These are phyloP conservation scores for Violaceomyces palustris DNA, from an alignment of 1,284 basidiomycete genomes.

Conservation along the genomic window DNA sequence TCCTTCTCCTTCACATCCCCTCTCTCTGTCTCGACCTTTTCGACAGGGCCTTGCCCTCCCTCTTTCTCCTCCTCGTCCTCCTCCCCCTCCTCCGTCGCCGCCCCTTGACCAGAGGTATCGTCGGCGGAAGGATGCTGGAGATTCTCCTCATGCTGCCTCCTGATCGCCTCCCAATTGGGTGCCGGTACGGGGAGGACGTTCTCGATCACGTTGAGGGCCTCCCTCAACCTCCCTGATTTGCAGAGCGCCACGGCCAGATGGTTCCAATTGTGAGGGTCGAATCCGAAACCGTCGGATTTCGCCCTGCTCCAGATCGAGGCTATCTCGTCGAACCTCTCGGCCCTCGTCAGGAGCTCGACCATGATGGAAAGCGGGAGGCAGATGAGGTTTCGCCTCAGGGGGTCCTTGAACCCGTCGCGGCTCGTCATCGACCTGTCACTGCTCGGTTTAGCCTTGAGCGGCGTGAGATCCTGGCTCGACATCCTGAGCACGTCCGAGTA, in stretches of 20 bases:
- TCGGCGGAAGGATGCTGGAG: too few species aligned
- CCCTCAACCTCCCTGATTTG: conserved; percentile 70
- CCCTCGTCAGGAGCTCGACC: conserved; percentile 60
- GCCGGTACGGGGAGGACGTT: conserved; percentile 59
- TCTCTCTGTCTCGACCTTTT: neutral
- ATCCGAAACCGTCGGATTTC: conserved; percentile 67
- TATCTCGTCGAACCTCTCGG: conserved; percentile 64
- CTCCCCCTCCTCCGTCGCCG: neutral
- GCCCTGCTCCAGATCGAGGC: conserved; percentile 67
- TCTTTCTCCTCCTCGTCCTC: neutral
- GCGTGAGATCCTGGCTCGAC: conserved; percentile 2
- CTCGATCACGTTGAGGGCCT: conserved; percentile 78
- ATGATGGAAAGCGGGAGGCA: conserved; percentile 78
- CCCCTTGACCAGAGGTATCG: too few species aligned
- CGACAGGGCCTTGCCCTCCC: neutral
- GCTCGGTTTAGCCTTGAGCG: conserved; percentile 3
- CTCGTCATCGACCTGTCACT: too few species aligned
- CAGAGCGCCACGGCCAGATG: conserved; percentile 71
- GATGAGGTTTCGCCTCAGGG: conserved; percentile 59
- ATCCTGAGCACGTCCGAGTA: conserved; percentile 57
- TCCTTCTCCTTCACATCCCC: conserved; percentile 6
- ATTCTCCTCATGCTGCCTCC: neutral
- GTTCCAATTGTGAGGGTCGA: conserved; percentile 92
- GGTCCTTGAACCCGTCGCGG: neutral
- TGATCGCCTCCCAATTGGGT: conserved; percentile 8